A percentile compares a stretch with the other conserved stretches of the same genome.
These are phyloP conservation scores for Hypoxylon sp. DNA, from an alignment of 2,329 filamentous ascomycete species.

Conservation along the genomic window DNA sequence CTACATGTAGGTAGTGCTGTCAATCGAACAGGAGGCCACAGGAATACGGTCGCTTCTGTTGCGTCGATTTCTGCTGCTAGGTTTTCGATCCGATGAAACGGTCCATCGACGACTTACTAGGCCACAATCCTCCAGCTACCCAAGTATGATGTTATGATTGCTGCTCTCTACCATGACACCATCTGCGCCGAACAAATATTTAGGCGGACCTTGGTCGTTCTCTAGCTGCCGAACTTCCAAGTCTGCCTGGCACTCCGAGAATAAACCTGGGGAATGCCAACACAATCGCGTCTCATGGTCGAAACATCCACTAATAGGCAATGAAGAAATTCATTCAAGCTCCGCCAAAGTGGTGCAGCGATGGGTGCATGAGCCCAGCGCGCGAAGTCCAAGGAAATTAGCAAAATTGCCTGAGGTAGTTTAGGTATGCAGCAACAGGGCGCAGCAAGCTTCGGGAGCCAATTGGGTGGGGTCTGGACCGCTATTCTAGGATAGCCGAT, in stretches of 20 bases:
- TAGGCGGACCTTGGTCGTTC: neutral
- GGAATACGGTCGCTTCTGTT: constrained; percentile 8
- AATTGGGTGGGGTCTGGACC: constrained; percentile 32
- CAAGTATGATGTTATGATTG: neutral
- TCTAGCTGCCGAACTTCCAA: constrained; percentile 16
- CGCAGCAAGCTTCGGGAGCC: constrained; percentile 38
- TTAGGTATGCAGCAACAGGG: constrained; percentile 31
- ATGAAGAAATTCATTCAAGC: constrained; percentile 13
- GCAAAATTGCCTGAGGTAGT: constrained; percentile 23
- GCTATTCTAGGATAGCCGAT: constrained; percentile 38
- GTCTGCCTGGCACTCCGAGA: constrained; percentile 10
- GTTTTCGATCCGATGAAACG: constrained; percentile 36
- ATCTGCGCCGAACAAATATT: neutral
- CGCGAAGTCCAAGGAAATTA: constrained; percentile 36
- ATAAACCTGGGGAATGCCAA: constrained; percentile 5
- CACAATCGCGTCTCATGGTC: neutral
- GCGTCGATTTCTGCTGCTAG: constrained; percentile 1
- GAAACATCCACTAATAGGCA: constrained; percentile 5
- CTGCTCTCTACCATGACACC: constrained; percentile 9
- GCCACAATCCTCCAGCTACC: constrained; percentile 22
- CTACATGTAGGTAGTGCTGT: too few species aligned
- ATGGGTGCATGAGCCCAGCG: constrained; percentile 20
- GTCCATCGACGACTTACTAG: constrained; percentile 36
- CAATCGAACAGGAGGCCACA: constrained; percentile 9
- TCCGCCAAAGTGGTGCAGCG: constrained; percentile 22